These are phyloP conservation scores for Pholiota molesta DNA, from an alignment of 768 basidiomycete species.

Conservation along the genomic window DNA sequence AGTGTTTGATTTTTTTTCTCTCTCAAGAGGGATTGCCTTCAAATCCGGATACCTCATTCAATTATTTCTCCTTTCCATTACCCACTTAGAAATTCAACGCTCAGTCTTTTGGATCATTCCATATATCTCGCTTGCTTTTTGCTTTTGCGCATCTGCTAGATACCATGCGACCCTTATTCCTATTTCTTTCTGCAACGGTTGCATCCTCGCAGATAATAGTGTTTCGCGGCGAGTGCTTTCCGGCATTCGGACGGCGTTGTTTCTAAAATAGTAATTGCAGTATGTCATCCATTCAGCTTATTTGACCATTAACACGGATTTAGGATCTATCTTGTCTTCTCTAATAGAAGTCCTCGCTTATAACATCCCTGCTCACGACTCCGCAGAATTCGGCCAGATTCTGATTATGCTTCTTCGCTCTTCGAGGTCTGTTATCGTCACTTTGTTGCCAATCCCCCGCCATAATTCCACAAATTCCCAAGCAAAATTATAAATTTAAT, in stretches of 20 bases:
- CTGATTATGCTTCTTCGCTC: conserved; percentile 8
- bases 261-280: conserved; percentile 6
- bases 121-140: neutral
- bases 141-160: neutral
- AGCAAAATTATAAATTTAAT: conserved; percentile 4
- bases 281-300: conserved; percentile 9
- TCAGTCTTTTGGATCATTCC: neutral
- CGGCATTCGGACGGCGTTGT: conserved; percentile 3
- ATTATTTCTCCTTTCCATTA: neutral
- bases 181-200: neutral
- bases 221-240: neutral
- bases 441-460: conserved; percentile 6
- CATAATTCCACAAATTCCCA: conserved; percentile 13
- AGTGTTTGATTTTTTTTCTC: neutral
- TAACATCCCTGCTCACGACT: conserved; percentile 3
- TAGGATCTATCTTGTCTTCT: neutral
- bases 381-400: conserved; percentile 2
- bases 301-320: conserved; percentile 7
- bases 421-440: conserved; percentile 7
- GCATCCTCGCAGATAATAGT: neutral
- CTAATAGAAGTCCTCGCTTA: conserved; percentile 3
- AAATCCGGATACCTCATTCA: neutral
- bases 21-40: neutral
- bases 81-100: neutral
- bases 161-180: neutral